Evolutionary conservation across 73 alveolate genomes (phyloP), one percentile per base, ranked within the genome.

Genomic region (Paramecium tetraurelia): DNA sequence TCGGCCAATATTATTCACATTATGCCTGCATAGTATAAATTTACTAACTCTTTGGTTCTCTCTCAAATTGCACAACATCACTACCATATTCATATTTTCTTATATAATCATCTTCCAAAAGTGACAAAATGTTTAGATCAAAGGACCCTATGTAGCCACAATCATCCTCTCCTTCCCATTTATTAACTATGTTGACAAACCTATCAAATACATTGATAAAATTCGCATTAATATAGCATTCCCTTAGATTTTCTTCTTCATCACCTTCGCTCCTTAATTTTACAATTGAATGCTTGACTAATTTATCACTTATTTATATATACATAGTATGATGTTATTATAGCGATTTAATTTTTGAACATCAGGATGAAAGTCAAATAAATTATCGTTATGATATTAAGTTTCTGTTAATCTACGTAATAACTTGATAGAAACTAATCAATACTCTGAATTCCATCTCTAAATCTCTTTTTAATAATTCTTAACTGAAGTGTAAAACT

Each of bases 71-170:
- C 99, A 96, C 43, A 97, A 95, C 99, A 97, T 98, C 9, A 98
- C 68, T 29, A 98, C 94, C 10, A 92, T 85, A 18, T 59, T 77
- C 40, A 97, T 96, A 85, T 98, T 93, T 88, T 98, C 96, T 92
- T 98, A 95, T 92, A 95, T 93, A 41, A 97, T 95, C 99, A 97
- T 98, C 71, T 95, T 92, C 99, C 99, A 98, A 93, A 98, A 98
- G 93, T 96, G 96, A 33, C 94, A 96, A 33, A 93, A 75, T 12
- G 99, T 97, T 29, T 46, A 69, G 5, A 59, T 86, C 46, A 98
- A 83, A 57, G 99, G 99, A 2, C 99, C 99, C 92, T 98, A 97
- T 1, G 99, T 95, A 2, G 99, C 99, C 22, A 98, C 98, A 68
- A 97, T 96, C 59, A 93, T 29, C 58, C 84, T 88, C 59, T 96